Conservation (phyloP, 768 basidiomycete species). For the Calocera viscosa region DNA sequence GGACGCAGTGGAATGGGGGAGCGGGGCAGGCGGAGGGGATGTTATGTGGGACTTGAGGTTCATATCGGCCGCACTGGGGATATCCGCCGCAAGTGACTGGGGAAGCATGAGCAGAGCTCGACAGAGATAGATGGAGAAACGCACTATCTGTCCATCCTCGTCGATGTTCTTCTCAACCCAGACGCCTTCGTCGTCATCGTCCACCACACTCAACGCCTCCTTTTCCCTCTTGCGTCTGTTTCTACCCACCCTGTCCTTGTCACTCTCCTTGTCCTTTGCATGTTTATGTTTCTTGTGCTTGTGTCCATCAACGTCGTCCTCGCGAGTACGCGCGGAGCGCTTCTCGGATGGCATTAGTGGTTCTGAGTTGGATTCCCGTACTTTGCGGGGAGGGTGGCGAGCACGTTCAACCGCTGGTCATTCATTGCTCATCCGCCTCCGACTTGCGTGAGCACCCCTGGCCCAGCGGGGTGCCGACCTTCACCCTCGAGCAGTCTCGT, state of each 20-base stretch:
- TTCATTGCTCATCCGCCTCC: slow-evolving; percentile 6
- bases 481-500: not conserved
- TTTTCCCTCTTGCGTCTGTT: slow-evolving; percentile 26
- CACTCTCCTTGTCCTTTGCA: slow-evolving; percentile 24
- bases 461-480: not conserved
- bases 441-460: not conserved
- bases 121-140: slow-evolving; percentile 23
- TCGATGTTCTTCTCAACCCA: slow-evolving; percentile 85
- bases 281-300: slow-evolving; percentile 15
- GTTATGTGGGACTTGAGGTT: slow-evolving; percentile 51
- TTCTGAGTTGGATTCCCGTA: too few species aligned
- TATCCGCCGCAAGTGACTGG: slow-evolving; percentile 55
- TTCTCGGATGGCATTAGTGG: not conserved
- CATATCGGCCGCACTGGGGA: slow-evolving; percentile 63
- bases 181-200: slow-evolving; percentile 58
- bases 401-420: not conserved
- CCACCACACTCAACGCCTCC: slow-evolving; percentile 42
- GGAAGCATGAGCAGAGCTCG: slow-evolving; percentile 10
- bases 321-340: slow-evolving; percentile 9
- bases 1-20: slow-evolving; percentile 35
- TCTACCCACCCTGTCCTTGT: slow-evolving; percentile 21
- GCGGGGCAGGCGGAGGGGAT: slow-evolving; percentile 33
- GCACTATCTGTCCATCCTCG: slow-evolving; percentile 60
- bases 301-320: slow-evolving; percentile 10
- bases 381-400: too few species aligned